A percentile compares a stretch with the other conserved stretches of the same genome.
Evolutionary conservation across 2,329 filamentous ascomycete genomes (phyloP).

Genomic region (Mycosphaerella arachidis): DNA sequence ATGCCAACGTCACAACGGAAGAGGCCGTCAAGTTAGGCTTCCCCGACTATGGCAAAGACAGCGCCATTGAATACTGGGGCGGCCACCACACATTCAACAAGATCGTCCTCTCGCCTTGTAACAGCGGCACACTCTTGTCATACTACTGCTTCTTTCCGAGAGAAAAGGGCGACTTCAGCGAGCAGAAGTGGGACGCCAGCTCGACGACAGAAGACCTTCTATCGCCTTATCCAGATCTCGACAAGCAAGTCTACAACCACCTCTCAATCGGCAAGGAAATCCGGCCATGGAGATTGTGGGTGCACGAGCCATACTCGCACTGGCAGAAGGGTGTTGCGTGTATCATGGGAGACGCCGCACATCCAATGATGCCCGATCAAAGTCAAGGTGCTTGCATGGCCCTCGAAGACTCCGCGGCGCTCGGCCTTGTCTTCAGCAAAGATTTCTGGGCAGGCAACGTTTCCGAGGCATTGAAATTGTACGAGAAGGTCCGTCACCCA

Average conservation of each 20-base stretch:
- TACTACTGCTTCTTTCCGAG: constrained; percentile 69
- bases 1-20: constrained; percentile 60
- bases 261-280: constrained; percentile 59
- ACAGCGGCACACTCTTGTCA: constrained; percentile 59
- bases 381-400: constrained; percentile 67
- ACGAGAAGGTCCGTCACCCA: constrained; percentile 35
- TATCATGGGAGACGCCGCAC: constrained; percentile 62
- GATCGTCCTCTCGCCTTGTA: constrained; percentile 67
- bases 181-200: constrained; percentile 56
- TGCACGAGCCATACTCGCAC: constrained; percentile 60
- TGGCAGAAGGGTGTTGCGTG: constrained; percentile 50
- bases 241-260: constrained; percentile 54
- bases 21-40: constrained; percentile 58
- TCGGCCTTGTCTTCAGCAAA: constrained; percentile 58
- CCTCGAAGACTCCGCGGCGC: constrained; percentile 60
- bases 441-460: constrained; percentile 40
- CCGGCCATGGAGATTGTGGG: constrained; percentile 62
- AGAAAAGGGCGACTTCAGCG: constrained; percentile 56
- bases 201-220: constrained; percentile 53
- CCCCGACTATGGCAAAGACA: constrained; percentile 58
- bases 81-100: constrained; percentile 61
- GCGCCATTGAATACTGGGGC: constrained; percentile 66
- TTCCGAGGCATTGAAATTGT: constrained; percentile 31
- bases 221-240: constrained; percentile 56
- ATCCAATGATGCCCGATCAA: constrained; percentile 63